phyloP scores from a whole-genome alignment of 768 basidiomycete species.

The Epithele typhae region DNA sequence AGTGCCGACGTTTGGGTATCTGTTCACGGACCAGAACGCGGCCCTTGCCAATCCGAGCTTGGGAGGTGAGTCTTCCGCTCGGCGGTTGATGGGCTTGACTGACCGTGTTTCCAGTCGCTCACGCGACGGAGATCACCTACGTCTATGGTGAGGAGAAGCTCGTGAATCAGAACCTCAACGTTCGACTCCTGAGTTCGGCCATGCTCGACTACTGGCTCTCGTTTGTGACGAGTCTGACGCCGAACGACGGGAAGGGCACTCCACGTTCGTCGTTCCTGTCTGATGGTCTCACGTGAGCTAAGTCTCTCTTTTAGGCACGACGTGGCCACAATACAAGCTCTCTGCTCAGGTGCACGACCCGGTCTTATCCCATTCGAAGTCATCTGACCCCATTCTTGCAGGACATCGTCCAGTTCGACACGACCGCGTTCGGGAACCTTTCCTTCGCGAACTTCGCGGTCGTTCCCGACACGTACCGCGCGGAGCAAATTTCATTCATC shows the following conservation, averaged over 20 bases:
- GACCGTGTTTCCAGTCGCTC: not conserved
- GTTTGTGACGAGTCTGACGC: slow-evolving; percentile 38
- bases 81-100: not conserved
- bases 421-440: too few relatives aligned
- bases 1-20: slow-evolving; percentile 37
- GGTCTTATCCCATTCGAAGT: not conserved
- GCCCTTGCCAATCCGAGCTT: not conserved
- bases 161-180: too few relatives aligned
- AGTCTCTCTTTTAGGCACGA: slow-evolving; percentile 1
- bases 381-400: not conserved
- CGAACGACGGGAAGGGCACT: slow-evolving; percentile 38
- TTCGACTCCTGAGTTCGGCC: too few relatives aligned
- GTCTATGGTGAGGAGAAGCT: too few relatives aligned
- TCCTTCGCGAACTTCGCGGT: too few relatives aligned
- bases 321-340: slow-evolving; percentile 3
- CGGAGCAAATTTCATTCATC: too few relatives aligned
- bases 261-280: slow-evolving; percentile 22
- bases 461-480: too few relatives aligned
- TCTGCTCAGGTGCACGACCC: not conserved
- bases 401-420: too few relatives aligned
- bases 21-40: slow-evolving; percentile 36
- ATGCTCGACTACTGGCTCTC: slow-evolving; percentile 48
- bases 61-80: not conserved
- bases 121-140: too few relatives aligned
- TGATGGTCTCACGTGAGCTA: not conserved